Percentiles rank a stretch among this genome's conserved stretches.
phyloP scores from a whole-genome alignment of 495 filamentous ascomycete species.

The Aspergillus cristatus region DNA sequence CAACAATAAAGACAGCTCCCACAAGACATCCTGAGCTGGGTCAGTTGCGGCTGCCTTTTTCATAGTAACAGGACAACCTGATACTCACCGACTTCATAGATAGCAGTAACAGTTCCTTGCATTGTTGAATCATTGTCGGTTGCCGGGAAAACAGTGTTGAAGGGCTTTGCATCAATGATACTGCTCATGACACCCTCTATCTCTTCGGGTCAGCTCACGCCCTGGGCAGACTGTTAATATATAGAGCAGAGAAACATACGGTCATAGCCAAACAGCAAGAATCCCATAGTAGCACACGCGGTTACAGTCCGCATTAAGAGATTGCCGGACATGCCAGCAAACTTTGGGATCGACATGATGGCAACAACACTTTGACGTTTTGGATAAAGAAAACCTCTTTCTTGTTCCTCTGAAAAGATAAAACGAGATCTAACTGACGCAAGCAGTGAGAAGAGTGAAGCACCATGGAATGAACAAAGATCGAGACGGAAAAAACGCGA shows the following conservation, averaged over 20 bases:
- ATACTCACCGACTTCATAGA: conserved; percentile 72
- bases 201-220: conserved; percentile 8
- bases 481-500: no score
- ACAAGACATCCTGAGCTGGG: no score
- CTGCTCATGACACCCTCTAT: conserved; percentile 70
- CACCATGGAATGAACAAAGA: no score
- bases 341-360: conserved; percentile 33
- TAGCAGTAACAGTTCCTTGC: conserved; percentile 73
- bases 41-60: no score
- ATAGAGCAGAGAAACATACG: conserved; percentile 25
- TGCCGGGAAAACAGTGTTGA: conserved; percentile 60
- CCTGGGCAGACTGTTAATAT: background rate
- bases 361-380: no score
- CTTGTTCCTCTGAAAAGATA: no score
- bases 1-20: conserved; percentile 63
- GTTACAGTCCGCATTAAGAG: conserved; percentile 55
- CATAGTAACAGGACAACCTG: no score
- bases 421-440: no score
- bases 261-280: conserved; percentile 63
- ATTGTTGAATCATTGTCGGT: conserved; percentile 58
- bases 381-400: no score
- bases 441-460: no score
- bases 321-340: conserved; percentile 55
- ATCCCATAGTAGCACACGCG: conserved; percentile 61
- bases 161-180: conserved; percentile 64